Base-by-base conservation (phyloP, 306 rosid genomes). In the Lathyrus sativus region DNA sequence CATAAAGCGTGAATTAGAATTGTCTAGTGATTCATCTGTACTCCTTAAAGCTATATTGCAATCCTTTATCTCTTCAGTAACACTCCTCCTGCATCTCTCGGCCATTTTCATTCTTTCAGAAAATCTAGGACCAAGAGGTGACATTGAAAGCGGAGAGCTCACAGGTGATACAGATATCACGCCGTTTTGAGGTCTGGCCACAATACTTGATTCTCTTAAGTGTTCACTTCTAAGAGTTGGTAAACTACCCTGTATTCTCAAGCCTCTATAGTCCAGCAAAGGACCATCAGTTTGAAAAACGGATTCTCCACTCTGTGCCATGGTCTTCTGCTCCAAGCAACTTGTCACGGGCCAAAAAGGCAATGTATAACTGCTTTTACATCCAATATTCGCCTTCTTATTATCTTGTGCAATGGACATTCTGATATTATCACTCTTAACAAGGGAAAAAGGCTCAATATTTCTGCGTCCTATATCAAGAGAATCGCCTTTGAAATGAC, bases 361-460 rank as follows among this genome's bases (percentile, higher is more conserved):
- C 74, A 68, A 41, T 57, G 76, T n/a, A 59, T 54, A 70, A 62
- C 70, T 72, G 81, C 18, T 74, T 74, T 76, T 79, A 70, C 85
- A 60, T 69, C 97, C 99, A 68, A 90, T 74, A 80, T 88, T 81
- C 55, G 99, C 97, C 85, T 93, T 93, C 91, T 95, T 95, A 74
- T 80, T 73, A 75, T 95, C 96, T 56, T 87, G 86, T 51, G 78
- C 75, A 6, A 45, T 35, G 62, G 79, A 70, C 43, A 33, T 67
- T 65, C 84, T 65, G 50, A 43, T 38, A 57, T 75, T 76, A 10
- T 79, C 84, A 74, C 73, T 62, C 76, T 65, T 71, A 8, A 78
- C 45, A 24, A 74, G 71, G 35, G 76, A 54, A 76, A 70, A 67
- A 11, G 62, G 53, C 61, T 14, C 80, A 35, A 42, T 54, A 64